phyloP scores from a whole-genome alignment of 2,329 filamentous ascomycete genomes.

The Pestalotiopsis fici region DNA sequence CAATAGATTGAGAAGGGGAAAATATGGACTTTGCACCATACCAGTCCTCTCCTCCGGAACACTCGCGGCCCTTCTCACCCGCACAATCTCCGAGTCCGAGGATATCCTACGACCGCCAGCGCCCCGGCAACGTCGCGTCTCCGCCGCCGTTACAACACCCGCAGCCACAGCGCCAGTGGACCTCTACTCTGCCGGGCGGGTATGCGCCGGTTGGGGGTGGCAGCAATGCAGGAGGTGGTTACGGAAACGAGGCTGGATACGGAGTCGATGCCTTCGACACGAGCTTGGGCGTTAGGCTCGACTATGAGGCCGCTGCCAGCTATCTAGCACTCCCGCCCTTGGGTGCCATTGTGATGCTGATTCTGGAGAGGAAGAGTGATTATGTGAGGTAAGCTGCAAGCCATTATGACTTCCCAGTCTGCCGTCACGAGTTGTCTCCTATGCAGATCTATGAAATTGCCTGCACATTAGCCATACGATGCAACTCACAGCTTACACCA shows the following conservation, averaged over 20 bases:
- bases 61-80: slow-evolving; percentile 78
- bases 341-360: slow-evolving; percentile 79
- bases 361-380: slow-evolving; percentile 92
- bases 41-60: slow-evolving; percentile 88
- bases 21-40: slow-evolving; percentile 94
- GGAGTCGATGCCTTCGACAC: slow-evolving; percentile 72
- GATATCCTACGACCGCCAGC: slow-evolving; percentile 58
- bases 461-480: not conserved
- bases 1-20: not conserved
- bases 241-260: slow-evolving; percentile 28
- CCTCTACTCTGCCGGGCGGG: slow-evolving; percentile 25
- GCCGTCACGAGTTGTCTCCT: not conserved
- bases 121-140: slow-evolving; percentile 43
- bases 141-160: slow-evolving; percentile 52
- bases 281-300: slow-evolving; percentile 80
- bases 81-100: slow-evolving; percentile 50
- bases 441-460: not conserved
- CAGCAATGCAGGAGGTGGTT: slow-evolving; percentile 14
- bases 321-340: slow-evolving; percentile 85
- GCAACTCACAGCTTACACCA: slow-evolving; percentile 10
- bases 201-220: slow-evolving; percentile 13
- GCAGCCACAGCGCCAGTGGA: slow-evolving; percentile 60
- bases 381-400: slow-evolving; percentile 76
- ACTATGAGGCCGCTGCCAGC: slow-evolving; percentile 88
- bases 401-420: not conserved